A percentile compares a stretch with the other conserved stretches of the same genome.
Evolutionary conservation across 352 stramenopile species (phyloP).

Genomic region (Nothophytophthora sp.): DNA sequence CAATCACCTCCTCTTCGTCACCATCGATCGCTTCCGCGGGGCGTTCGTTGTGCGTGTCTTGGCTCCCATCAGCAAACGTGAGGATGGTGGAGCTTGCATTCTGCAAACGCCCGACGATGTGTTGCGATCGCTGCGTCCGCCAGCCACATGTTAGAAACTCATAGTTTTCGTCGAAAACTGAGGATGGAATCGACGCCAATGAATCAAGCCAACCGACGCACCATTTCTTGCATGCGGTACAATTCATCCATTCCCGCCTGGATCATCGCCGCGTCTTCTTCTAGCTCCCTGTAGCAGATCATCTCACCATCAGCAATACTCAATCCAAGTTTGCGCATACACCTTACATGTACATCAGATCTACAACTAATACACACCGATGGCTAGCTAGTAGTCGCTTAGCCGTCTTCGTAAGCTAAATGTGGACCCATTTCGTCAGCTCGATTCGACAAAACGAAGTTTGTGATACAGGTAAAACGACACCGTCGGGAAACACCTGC

Average conservation of each 20-base stretch:
- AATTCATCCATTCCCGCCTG: constrained; percentile 66
- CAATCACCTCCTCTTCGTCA: no score
- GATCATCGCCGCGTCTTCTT: constrained; percentile 52
- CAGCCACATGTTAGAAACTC: constrained; percentile 1
- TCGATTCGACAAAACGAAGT: no score
- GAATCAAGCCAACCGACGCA: constrained; percentile 11
- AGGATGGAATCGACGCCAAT: no score
- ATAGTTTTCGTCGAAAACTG: not conserved
- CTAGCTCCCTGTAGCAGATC: constrained; percentile 38
- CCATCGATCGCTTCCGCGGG: constrained; percentile 3
- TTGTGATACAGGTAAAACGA: no score
- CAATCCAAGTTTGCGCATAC: no score
- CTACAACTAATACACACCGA: no score
- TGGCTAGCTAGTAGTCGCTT: constrained; percentile 35
- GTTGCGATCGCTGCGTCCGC: constrained; percentile 33
- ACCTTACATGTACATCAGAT: no score
- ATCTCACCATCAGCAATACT: not conserved
- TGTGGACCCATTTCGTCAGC: no score
- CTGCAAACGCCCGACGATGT: constrained; percentile 39
- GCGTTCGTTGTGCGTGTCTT: constrained; percentile 18
- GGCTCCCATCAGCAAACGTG: constrained; percentile 36
- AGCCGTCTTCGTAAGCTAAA: constrained; percentile 33
- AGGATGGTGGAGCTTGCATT: constrained; percentile 63
- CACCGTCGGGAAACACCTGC: no score
- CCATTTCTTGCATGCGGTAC: constrained; percentile 52